These are phyloP conservation scores for Nemania sp. DNA, from an alignment of 2,329 filamentous ascomycete genomes.

Conservation along the genomic window DNA sequence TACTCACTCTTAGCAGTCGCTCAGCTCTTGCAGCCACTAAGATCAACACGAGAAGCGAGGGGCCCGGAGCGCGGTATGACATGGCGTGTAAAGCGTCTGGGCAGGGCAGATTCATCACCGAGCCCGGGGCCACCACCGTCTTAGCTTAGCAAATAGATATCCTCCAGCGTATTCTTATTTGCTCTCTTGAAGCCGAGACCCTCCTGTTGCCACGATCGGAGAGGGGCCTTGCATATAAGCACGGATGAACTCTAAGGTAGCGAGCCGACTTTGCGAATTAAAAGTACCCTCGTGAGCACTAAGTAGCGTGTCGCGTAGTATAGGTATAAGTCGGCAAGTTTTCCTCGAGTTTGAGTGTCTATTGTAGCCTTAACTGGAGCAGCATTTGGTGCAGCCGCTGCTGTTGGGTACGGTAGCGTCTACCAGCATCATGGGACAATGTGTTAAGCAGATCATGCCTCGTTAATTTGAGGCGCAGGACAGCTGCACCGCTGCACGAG, in stretches of 20 bases:
- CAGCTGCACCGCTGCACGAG: no score
- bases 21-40: conserved; percentile 18
- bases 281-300: neutral
- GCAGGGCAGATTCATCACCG: conserved; percentile 20
- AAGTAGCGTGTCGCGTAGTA: no score
- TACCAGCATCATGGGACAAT: no score
- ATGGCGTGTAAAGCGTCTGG: conserved; percentile 6
- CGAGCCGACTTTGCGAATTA: neutral
- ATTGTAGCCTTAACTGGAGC: no score
- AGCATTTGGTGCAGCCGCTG: no score
- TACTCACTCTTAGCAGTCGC: conserved; percentile 12
- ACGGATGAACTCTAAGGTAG: conserved; percentile 18
- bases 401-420: no score
- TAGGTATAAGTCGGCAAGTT: no score
- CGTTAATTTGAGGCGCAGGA: no score
- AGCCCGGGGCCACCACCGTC: neutral
- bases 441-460: no score
- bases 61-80: neutral
- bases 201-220: neutral
- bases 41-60: conserved; percentile 15
- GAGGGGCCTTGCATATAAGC: conserved; percentile 15
- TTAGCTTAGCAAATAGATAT: neutral
- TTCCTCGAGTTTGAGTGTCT: no score
- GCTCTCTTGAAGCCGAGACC: no score
- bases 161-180: neutral